Evolutionary conservation across 345 rosid genomes (phyloP).

Genomic region (Raphanus sativus): DNA sequence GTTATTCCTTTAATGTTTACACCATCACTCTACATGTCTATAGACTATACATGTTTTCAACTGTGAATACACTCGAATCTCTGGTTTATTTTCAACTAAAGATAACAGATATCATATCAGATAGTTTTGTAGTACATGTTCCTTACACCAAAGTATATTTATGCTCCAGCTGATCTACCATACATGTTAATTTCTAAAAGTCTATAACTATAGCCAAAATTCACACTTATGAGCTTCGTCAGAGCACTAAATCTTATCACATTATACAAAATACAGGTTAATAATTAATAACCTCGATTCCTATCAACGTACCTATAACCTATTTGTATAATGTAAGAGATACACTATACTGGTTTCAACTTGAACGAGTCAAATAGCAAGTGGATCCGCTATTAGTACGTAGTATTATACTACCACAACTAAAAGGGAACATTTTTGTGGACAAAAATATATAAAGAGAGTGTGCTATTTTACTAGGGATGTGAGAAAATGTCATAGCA

Average conservation of each 20-base stretch:
- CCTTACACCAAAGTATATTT: background rate
- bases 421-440: slow-evolving; percentile 1
- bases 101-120: background rate
- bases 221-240: background rate
- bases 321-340: slow-evolving; percentile 15
- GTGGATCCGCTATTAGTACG: background rate
- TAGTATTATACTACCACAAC: background rate
- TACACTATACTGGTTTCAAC: slow-evolving; percentile 16
- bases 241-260: background rate
- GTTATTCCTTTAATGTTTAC: background rate
- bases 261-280: background rate
- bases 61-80: background rate
- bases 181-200: background rate
- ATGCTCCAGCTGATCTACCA: background rate
- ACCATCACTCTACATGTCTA: background rate
- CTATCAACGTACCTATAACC: background rate
- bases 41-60: background rate
- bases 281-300: background rate
- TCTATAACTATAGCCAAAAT: background rate
- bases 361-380: slow-evolving; percentile 16
- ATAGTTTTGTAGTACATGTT: background rate
- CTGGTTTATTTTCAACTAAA: background rate
- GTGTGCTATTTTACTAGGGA: slow-evolving; percentile 27
- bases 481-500: slow-evolving; percentile 14
- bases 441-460: background rate